phyloP scores from a whole-genome alignment of 169 alveolate genomes.

The Miamiensis avidus region DNA sequence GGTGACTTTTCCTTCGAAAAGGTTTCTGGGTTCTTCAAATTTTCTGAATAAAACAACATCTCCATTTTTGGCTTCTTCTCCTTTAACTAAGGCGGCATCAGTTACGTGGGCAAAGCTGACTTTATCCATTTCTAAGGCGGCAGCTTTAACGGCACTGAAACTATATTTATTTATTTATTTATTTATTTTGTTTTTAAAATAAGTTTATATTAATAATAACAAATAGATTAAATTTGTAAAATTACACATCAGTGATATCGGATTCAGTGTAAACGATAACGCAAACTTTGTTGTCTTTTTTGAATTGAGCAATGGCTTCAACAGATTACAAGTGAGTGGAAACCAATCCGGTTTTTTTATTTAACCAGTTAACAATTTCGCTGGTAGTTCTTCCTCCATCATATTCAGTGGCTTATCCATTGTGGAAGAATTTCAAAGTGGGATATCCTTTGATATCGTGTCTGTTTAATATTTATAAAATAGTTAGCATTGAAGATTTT shows the following conservation, averaged over 20 bases:
- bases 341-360: slow-evolving; percentile 39
- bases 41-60: neutral
- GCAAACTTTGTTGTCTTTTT: neutral
- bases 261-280: too few species aligned
- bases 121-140: neutral
- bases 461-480: neutral
- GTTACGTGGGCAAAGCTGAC: neutral
- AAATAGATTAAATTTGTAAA: too few species aligned
- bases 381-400: slow-evolving; percentile 64
- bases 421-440: slow-evolving; percentile 61
- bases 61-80: neutral
- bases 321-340: neutral
- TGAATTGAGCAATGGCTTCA: neutral
- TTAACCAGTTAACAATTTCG: slow-evolving; percentile 64
- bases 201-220: too few species aligned
- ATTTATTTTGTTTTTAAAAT: too few species aligned
- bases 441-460: slow-evolving; percentile 53
- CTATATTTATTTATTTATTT: neutral
- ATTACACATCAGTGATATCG: too few species aligned
- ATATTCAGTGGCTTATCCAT: slow-evolving; percentile 55
- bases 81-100: neutral
- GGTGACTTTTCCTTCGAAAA: neutral
- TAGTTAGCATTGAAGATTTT: neutral
- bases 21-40: neutral
- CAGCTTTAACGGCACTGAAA: neutral